phyloP scores from a whole-genome alignment of 306 rosid species.

The Trifolium fragiferum region DNA sequence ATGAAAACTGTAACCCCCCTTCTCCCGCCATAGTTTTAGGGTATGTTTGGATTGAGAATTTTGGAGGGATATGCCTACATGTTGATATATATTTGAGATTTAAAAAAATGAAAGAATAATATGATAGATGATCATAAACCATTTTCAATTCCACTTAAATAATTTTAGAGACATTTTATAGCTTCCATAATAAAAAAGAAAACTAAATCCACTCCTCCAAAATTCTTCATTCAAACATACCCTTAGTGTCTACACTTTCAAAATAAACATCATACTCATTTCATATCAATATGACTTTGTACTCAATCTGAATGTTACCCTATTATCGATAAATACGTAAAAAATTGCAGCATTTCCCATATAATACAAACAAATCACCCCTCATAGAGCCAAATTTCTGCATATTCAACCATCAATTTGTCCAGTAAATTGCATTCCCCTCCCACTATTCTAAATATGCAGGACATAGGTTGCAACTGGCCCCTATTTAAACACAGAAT shows the following conservation, averaged over 20 bases:
- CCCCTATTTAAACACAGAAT: conserved; percentile 7
- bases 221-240: neutral
- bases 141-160: no score
- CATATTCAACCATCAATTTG: neutral
- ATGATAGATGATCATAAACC: no score
- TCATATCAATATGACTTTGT: conserved; percentile 15
- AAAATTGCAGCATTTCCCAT: conserved; percentile 1
- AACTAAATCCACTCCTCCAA: neutral
- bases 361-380: conserved; percentile 17
- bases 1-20: neutral
- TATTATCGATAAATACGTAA: neutral
- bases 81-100: no score
- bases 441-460: conserved; percentile 14
- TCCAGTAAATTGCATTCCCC: neutral
- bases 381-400: conserved; percentile 3
- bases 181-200: no score
- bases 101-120: no score
- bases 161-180: no score
- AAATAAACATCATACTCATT: neutral
- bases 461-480: neutral
- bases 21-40: neutral
- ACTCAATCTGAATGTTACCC: conserved; percentile 9
- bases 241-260: conserved; percentile 12
- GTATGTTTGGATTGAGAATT: no score
- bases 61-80: no score